These are phyloP conservation scores for Meripilus lineatus DNA, from an alignment of 1,284 basidiomycete species.

Conservation along the genomic window DNA sequence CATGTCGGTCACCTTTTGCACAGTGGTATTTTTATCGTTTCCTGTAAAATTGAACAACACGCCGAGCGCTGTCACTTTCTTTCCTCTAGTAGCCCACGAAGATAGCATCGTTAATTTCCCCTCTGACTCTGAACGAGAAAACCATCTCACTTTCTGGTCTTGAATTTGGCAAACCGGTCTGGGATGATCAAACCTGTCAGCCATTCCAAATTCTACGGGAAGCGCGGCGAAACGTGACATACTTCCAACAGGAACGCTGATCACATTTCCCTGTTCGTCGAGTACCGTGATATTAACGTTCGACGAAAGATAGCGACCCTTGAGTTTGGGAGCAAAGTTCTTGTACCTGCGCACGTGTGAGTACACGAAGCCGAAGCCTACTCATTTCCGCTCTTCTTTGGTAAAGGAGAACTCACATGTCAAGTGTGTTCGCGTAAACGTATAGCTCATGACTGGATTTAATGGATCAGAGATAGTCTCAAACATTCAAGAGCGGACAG, in stretches of 20 bases:
- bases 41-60: slow-evolving; percentile 75
- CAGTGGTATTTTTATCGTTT: slow-evolving; percentile 63
- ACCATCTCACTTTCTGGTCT: slow-evolving; percentile 57
- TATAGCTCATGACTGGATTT: slow-evolving; percentile 77
- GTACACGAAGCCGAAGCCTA: slow-evolving; percentile 3
- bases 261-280: slow-evolving; percentile 42
- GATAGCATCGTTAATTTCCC: no score
- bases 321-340: slow-evolving; percentile 69
- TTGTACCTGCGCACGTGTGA: slow-evolving; percentile 31
- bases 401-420: slow-evolving; percentile 45
- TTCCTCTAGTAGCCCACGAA: slow-evolving; percentile 47
- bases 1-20: slow-evolving; percentile 71
- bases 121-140: slow-evolving; percentile 3
- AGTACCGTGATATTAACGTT: slow-evolving; percentile 81
- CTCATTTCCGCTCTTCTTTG: no score
- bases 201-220: neutral
- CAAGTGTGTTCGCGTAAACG: slow-evolving; percentile 68
- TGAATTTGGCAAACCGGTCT: slow-evolving; percentile 73
- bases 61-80: slow-evolving; percentile 73
- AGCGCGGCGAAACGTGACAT: slow-evolving; percentile 15
- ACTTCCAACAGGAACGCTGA: slow-evolving; percentile 63
- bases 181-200: neutral
- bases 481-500: neutral
- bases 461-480: slow-evolving; percentile 4
- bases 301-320: slow-evolving; percentile 76